Base-by-base conservation (phyloP, 306 rosid genomes). In the Lablab purpureus region DNA sequence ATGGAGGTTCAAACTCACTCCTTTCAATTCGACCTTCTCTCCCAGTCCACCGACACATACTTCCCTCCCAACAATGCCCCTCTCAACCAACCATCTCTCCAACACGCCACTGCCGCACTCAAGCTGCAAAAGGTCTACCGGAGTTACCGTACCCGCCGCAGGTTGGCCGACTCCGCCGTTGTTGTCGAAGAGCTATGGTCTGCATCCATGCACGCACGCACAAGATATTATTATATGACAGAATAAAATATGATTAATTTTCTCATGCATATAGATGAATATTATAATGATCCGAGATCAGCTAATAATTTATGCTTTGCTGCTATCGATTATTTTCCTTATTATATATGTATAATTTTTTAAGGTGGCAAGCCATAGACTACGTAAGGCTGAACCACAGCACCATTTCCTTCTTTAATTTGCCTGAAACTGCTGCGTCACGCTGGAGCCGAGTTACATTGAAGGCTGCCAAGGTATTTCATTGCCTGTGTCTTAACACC, bases 331-430 rank as follows among this genome's bases (percentile, higher is more conserved):
- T 34, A 34, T 34, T 34, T 34, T 14, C 6, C 4, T 47, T 15
- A 14, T 7, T n/a, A n/a, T n/a, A n/a, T n/a, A 62, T 18, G 1
- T 41, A 21, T 74, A 30, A 28, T 0, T 15, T 37, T 18, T 65
- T 49, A 19, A 65, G 71, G 71, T 65, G 71, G 71, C 71, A 65
- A 65, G 71, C 71, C 71, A 65, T 65, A 65, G 71, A 65, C 17
- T 65, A 65, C 36, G 71, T 37, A 18, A 65, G 71, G 8, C 49
- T 65, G 6, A 65, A 65, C 71, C 71, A 37, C 28, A 65, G 71
- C 71, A 65, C 71, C 28, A 65, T 65, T 10, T 65, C 71, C n/a
- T 65, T 65, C 49, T 65, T 36, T 18, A 65, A 65, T 65, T 65
- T 65, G 50, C 71, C 71, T 10, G 49, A 65, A 65, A 65, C 71